A percentile compares a stretch with the other conserved stretches of the same genome.
These are phyloP conservation scores for Colletotrichum tofieldiae DNA, from an alignment of 2,329 filamentous ascomycete genomes.

Conservation along the genomic window DNA sequence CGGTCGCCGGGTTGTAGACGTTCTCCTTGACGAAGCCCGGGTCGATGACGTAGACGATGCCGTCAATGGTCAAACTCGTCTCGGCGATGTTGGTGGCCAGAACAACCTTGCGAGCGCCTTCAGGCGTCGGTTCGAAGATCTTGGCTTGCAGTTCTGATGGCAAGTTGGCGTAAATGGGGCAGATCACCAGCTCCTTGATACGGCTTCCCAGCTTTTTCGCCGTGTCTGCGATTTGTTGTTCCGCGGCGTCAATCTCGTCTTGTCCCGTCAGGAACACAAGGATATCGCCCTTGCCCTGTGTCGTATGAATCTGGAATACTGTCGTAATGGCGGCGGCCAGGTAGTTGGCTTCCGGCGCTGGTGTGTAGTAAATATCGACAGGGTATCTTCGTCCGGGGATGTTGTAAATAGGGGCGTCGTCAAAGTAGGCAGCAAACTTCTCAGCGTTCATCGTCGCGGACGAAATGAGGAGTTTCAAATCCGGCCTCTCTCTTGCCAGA, in stretches of 20 bases:
- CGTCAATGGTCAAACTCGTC: conserved; percentile 95
- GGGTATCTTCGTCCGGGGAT: conserved; percentile 91
- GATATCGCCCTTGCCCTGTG: conserved; percentile 88
- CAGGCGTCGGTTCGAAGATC: conserved; percentile 94
- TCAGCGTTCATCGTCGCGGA: conserved; percentile 95
- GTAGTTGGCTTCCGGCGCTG: conserved; percentile 94
- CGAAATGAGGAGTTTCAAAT: conserved; percentile 91
- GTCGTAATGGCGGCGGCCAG: conserved; percentile 92
- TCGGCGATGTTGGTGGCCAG: conserved; percentile 98
- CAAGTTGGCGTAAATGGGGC: conserved; percentile 94
- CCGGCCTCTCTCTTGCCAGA: conserved; percentile 84
- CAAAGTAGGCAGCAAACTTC: conserved; percentile 93
- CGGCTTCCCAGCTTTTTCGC: conserved; percentile 88
- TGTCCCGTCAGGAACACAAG: conserved; percentile 96
- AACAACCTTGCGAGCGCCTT: conserved; percentile 89
- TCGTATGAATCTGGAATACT: conserved; percentile 94
- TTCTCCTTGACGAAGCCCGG: conserved; percentile 97
- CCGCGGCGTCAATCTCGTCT: conserved; percentile 93
- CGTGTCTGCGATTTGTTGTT: conserved; percentile 88
- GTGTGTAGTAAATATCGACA: conserved; percentile 92
- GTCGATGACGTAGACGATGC: conserved; percentile 96
- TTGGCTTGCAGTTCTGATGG: conserved; percentile 92
- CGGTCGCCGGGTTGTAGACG: conserved; percentile 89
- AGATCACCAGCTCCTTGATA: conserved; percentile 89
- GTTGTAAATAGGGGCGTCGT: conserved; percentile 93